Evolutionary conservation across 148 eudicot species (phyloP).

Genomic region (Heliamphora exappendiculata): DNA sequence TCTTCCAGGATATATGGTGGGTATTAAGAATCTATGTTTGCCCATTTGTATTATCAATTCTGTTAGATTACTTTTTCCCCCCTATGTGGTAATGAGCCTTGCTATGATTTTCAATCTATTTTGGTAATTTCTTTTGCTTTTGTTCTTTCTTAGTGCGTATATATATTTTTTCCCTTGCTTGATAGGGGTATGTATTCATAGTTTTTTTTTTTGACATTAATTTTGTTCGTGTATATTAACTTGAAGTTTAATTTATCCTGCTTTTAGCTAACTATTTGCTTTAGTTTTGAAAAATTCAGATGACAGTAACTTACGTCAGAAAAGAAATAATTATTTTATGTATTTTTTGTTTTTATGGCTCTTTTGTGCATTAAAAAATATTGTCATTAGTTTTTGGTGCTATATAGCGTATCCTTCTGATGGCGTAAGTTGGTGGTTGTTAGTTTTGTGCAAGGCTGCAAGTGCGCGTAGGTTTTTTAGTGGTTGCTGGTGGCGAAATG

Average conservation of each 20-base stretch:
- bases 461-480: background rate
- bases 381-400: background rate
- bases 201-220: background rate
- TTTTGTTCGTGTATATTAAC: background rate
- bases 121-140: background rate
- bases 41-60: background rate
- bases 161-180: background rate
- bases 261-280: background rate
- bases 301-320: background rate
- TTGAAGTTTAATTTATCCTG: background rate
- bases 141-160: background rate
- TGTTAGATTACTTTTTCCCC: background rate
- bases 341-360: background rate
- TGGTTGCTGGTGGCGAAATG: background rate
- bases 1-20: slow-evolving; percentile 90
- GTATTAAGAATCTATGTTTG: background rate
- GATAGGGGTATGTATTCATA: background rate
- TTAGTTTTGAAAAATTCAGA: background rate
- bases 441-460: background rate
- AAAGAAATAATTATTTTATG: background rate
- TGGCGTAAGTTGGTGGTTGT: background rate
- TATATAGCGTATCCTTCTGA: background rate
- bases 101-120: background rate
- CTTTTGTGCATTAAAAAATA: background rate
- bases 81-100: background rate